Evolutionary conservation across 176 grass and related monocot genomes (phyloP).

Genomic region (Triticum turgidum): DNA sequence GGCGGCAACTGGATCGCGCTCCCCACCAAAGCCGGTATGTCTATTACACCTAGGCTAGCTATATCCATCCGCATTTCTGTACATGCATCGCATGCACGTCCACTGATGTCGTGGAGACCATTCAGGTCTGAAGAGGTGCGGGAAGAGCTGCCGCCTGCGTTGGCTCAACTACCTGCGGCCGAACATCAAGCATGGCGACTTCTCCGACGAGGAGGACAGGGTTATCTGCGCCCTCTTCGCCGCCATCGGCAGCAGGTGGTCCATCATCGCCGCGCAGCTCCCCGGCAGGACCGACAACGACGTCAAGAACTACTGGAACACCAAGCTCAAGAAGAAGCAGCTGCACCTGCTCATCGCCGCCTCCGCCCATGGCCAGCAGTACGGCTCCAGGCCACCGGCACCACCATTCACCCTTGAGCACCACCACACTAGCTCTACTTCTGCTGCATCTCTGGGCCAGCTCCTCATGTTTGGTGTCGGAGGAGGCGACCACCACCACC

Average conservation of each 20-base stretch:
- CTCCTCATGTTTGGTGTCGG: too few relatives aligned
- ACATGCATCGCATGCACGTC: too few relatives aligned
- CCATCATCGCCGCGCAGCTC: conserved; percentile 93
- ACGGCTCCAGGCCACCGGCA: neutral
- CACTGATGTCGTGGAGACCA: neutral
- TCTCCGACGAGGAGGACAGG: neutral
- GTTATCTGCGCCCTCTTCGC: neutral
- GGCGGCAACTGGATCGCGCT: neutral
- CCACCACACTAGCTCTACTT: neutral
- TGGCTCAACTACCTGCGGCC: conserved; percentile 4
- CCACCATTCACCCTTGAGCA: neutral
- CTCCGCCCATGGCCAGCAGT: neutral
- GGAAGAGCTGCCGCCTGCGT: neutral
- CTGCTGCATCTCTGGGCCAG: neutral
- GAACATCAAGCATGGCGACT: neutral
- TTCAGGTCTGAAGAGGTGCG: neutral
- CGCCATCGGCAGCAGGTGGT: conserved; percentile 57
- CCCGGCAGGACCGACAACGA: conserved; percentile 93
- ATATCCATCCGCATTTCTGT: neutral
- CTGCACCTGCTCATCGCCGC: neutral
- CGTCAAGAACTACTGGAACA: conserved; percentile 99
- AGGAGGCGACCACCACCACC: too few relatives aligned
- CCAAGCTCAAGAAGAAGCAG: conserved; percentile 86
- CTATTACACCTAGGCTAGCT: too few relatives aligned
- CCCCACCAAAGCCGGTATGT: neutral